These are phyloP conservation scores for Xylariaceae sp. DNA, from an alignment of 2,329 filamentous ascomycete genomes.

Conservation along the genomic window DNA sequence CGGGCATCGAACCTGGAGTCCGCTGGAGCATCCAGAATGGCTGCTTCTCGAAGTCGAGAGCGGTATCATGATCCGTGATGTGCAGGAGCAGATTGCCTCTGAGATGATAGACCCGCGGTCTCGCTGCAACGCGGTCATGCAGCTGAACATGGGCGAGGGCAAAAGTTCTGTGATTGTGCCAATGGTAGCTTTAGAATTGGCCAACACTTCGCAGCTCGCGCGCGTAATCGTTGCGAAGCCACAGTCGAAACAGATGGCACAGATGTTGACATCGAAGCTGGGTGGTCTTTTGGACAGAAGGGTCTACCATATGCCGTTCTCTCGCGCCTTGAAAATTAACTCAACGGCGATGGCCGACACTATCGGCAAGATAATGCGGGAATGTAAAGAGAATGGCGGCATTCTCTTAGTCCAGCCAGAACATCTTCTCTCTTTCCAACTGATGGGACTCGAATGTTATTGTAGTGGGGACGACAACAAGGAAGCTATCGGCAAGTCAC, in stretches of 20 bases:
- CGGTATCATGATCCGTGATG: constrained; percentile 9
- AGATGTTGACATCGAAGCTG: constrained; percentile 51
- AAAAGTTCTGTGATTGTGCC: constrained; percentile 57
- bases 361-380: constrained; percentile 39
- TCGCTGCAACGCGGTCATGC: constrained; percentile 1
- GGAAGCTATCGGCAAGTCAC: constrained; percentile 35
- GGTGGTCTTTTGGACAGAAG: constrained; percentile 52
- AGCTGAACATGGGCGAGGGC: constrained; percentile 28
- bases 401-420: constrained; percentile 61
- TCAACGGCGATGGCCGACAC: constrained; percentile 37
- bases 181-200: constrained; percentile 45
- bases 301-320: constrained; percentile 55
- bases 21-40: constrained; percentile 12
- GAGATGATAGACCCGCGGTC: constrained; percentile 9
- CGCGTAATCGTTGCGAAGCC: constrained; percentile 56
- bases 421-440: constrained; percentile 59
- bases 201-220: constrained; percentile 43
- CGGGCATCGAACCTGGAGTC: constrained; percentile 7
- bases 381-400: constrained; percentile 49
- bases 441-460: constrained; percentile 53
- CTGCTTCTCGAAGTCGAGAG: constrained; percentile 13
- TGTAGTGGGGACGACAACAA: constrained; percentile 33
- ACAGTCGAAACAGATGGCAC: constrained; percentile 53
- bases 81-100: constrained; percentile 2
- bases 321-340: constrained; percentile 37